Conservation (phyloP, 257 asterid genomes). For the Capsicum rhomboideum region DNA sequence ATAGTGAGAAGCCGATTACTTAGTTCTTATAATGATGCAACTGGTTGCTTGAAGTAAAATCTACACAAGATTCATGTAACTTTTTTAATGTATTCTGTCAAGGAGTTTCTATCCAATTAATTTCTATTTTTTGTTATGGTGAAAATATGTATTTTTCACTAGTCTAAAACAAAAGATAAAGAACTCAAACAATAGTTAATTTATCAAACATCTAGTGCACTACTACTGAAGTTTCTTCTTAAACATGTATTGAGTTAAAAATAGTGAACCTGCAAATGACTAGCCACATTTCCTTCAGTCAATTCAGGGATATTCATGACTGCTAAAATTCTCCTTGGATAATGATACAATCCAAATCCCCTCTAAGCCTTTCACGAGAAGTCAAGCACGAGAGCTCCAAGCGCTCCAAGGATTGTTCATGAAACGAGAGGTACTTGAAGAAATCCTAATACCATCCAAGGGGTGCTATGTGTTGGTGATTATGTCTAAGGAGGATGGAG, state of each 20-base stretch:
- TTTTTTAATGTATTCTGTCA: not conserved
- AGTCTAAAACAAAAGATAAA: not conserved
- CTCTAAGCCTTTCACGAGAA: too few relatives aligned
- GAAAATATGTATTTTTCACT: not conserved
- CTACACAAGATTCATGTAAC: not conserved
- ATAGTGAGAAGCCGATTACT: too few relatives aligned
- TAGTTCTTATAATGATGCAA: not conserved
- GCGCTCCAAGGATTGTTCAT: too few relatives aligned
- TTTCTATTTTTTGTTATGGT: not conserved
- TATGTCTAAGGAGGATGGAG: too few relatives aligned
- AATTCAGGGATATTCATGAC: conserved; percentile 46
- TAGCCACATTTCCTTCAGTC: conserved; percentile 57
- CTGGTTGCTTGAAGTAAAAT: not conserved
- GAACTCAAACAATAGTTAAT: not conserved
- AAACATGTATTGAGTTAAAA: not conserved
- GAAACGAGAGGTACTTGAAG: too few relatives aligned
- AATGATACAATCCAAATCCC: too few relatives aligned
- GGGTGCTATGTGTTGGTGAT: too few relatives aligned
- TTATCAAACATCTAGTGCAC: too few relatives aligned
- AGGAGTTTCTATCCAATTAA: too few relatives aligned
- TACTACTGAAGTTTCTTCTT: too few relatives aligned
- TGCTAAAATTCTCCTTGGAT: conserved; percentile 44
- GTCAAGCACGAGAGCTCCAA: too few relatives aligned
- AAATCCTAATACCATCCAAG: too few relatives aligned
- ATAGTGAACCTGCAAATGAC: conserved; percentile 56